phyloP scores from a whole-genome alignment of 2,329 filamentous ascomycete species.

The Arthrobotrys pseudoclavata region DNA sequence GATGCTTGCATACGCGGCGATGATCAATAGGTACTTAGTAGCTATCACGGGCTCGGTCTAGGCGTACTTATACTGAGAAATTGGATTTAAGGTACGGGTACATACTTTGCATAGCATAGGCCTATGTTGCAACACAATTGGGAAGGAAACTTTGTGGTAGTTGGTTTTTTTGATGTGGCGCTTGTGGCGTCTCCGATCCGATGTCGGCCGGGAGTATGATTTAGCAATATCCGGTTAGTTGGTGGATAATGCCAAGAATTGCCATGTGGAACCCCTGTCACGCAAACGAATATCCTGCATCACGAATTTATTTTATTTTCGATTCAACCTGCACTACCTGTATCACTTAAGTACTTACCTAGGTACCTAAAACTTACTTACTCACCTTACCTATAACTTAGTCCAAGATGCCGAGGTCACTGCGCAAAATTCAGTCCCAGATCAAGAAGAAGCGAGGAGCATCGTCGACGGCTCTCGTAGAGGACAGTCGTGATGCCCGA shows the following conservation, averaged over 20 bases:
- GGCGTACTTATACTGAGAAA: too few species aligned
- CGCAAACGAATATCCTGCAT: neutral
- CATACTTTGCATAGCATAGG: too few species aligned
- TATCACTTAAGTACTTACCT: neutral
- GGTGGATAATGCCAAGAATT: neutral
- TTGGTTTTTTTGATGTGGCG: neutral
- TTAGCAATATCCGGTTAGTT: neutral
- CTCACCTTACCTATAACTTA: neutral
- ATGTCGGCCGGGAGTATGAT: neutral
- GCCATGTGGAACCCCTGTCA: neutral
- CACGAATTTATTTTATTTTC: neutral
- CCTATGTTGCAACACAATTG: neutral
- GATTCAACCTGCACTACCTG: neutral
- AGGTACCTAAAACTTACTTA: neutral
- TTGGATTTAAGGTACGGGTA: too few species aligned
- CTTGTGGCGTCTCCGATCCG: neutral
- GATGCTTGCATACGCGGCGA: too few species aligned
- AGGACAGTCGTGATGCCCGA: slow-evolving; percentile 52
- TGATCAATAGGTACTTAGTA: too few species aligned
- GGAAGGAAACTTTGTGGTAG: neutral
- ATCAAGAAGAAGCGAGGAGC: slow-evolving; percentile 48
- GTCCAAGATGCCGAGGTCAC: slow-evolving; percentile 43
- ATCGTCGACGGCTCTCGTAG: slow-evolving; percentile 43
- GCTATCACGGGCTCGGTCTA: too few species aligned
- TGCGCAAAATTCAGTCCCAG: slow-evolving; percentile 52